Percentiles rank a stretch among this genome's conserved stretches.
Conservation (phyloP, 805 yeast species). For the Pichia deserticola region DNA sequence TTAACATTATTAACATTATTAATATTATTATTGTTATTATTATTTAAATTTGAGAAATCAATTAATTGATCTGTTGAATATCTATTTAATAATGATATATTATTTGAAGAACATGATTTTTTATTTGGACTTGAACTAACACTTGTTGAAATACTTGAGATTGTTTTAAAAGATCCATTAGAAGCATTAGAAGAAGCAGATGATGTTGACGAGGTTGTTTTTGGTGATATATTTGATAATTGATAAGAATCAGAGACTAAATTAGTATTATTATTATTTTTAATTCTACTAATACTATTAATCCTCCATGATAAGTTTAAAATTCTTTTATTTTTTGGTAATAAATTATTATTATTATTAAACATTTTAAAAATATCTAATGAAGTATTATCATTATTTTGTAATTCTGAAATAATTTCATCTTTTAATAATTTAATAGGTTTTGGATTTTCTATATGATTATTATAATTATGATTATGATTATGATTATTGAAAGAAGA, state of each 20-base stretch:
- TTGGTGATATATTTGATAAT: background rate
- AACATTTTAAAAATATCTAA: conserved; percentile 31
- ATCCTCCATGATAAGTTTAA: conserved; percentile 31
- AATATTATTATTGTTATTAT: background rate
- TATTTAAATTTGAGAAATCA: background rate
- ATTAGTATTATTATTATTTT: conserved; percentile 1
- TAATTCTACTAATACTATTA: conserved; percentile 25
- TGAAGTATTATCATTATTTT: conserved; percentile 23
- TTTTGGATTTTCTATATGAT: background rate
- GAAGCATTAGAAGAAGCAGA: background rate
- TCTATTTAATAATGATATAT: background rate
- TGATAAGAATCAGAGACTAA: too few species aligned
- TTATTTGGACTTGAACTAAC: background rate
- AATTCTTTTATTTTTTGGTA: conserved; percentile 30
- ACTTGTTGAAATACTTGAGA: background rate
- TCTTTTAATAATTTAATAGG: conserved; percentile 18
- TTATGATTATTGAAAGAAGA: background rate
- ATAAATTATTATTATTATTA: conserved; percentile 26
- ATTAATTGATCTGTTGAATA: conserved; percentile 1
- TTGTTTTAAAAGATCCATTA: background rate
- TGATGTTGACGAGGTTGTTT: background rate
- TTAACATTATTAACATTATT: too few species aligned
- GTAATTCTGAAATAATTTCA: conserved; percentile 26
- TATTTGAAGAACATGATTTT: background rate
- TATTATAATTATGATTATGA: background rate